Base-by-base conservation (phyloP, 805 yeast genomes). In the Dipodascopsis uninucleata region DNA sequence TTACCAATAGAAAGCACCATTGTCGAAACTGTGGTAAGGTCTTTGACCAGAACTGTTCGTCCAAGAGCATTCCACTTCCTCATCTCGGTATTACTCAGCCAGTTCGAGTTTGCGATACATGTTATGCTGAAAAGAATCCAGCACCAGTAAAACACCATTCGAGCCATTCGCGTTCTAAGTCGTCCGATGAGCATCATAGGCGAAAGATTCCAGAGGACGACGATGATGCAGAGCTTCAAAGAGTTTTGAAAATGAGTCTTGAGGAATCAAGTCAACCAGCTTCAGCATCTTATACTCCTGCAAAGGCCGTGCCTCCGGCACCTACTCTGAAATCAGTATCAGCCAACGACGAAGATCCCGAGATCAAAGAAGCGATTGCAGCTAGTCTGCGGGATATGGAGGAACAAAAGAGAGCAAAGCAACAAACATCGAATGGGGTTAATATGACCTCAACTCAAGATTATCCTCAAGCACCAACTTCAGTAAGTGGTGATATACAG, bases 21-120 rank as follows among this genome's bases (percentile, higher is more conserved):
- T 93, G 98, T 65, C 75, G 98, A 41, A 83, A 95, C 41, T 93
- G 98, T 67, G 98, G 98, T 20, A 97, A 97, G 3, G 96, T 87
- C 0, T 90, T 75, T 61, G 81, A 95, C 64, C 89, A 85, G 53
- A 74, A 77, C 4, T 95, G 94, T 64, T 86, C 97, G n/a, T 69
- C 82, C 1, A 78, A 85, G 55, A 71, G 64, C 38, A 70, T 80
- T 26, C 81, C 89, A 7, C 69, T 93, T 44, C 90, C 94, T 0
- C 81, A 82, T 36, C 71, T 86, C 39, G 98, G 98, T 0, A 86
- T 93, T 31, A 77, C 78, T 53, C 86, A 83, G 43, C 86, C 94
- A 0, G 97, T 90, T 1, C 74, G 98, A 43, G 97, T 90, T 0
- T 93, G 98, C 66, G 97, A 88, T 57, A 82, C 83, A 48, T 93